Evolutionary conservation across 441 rosid species (phyloP), one percentile per base, ranked within the genome.

Genomic region (Pelargonium myrrhifolium): DNA sequence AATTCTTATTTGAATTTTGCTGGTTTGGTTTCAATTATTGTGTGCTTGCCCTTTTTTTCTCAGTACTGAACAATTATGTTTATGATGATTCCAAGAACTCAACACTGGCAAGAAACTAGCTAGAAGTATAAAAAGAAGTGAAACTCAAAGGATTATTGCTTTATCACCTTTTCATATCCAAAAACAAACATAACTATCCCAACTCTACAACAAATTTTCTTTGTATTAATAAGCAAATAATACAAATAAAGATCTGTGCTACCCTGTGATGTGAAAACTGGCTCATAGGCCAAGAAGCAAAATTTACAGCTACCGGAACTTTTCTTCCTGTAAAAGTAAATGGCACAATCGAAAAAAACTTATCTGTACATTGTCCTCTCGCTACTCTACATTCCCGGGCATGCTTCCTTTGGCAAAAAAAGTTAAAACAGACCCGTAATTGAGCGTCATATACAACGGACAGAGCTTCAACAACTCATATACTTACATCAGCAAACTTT

Each of bases 151-250:
- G n/a, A n/a, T n/a, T n/a, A n/a, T n/a, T n/a, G n/a, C n/a, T n/a
- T n/a, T n/a, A n/a, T n/a, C n/a, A n/a, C n/a, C n/a, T n/a, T n/a
- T n/a, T n/a, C n/a, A n/a, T n/a, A n/a, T n/a, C n/a, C n/a, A n/a
- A n/a, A n/a, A n/a, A n/a, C 31, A 12, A 20, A 12, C 18, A 58
- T 17, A 20, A 64, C 62, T 39, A 59, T 21, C 49, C 21, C 39
- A 64, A 58, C 66, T 51, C 65, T 31, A 65, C 6, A 65, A 64
- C 28, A 22, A 59, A 20, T 63, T n/a, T 55, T 76, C 69, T 68
- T 15, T 37, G 7, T 40, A 22, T 31, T 65, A 59, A 18, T 71
- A 51, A 8, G 4, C 5, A 59, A 14, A 64, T 5, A 39, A 55
- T 28, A 28, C 61, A 62, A 53, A 53, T 53, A 24, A 53, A 53